Conservation (phyloP, 2,329 filamentous ascomycete species). For the Mycosphaerella sp. region DNA sequence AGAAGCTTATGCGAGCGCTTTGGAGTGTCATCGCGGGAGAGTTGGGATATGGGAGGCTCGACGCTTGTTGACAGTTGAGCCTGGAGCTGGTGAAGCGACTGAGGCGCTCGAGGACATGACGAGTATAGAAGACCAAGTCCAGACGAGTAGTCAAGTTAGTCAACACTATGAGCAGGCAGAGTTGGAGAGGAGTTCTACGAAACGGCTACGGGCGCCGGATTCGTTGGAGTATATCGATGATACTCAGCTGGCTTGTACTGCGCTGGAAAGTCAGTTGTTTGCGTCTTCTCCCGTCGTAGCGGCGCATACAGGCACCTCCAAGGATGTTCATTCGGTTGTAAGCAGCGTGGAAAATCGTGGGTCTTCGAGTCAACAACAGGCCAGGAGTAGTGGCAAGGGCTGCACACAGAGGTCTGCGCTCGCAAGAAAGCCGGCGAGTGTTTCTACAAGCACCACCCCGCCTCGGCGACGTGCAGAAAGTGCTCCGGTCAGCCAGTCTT, state of each 20-base stretch:
- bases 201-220: slow-evolving; percentile 5
- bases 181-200: background rate
- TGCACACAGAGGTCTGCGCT: background rate
- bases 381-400: background rate
- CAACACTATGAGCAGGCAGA: background rate
- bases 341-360: background rate
- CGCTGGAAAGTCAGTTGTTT: slow-evolving; percentile 39
- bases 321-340: background rate
- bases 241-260: slow-evolving; percentile 39
- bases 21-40: slow-evolving; percentile 2
- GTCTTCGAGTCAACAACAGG: background rate
- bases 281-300: slow-evolving; percentile 23
- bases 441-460: background rate
- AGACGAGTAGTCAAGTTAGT: slow-evolving; percentile 15
- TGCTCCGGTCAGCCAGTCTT: slow-evolving; percentile 19
- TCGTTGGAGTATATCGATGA: slow-evolving; percentile 34
- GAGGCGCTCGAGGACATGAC: background rate
- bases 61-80: background rate
- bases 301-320: background rate
- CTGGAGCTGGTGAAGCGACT: background rate
- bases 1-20: slow-evolving; percentile 32
- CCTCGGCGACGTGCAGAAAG: background rate
- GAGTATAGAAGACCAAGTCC: slow-evolving; percentile 23
- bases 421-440: background rate
- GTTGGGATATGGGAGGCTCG: background rate